A percentile compares a stretch with the other conserved stretches of the same genome.
phyloP scores from a whole-genome alignment of 441 rosid genomes.

The Isatis lusitanica region DNA sequence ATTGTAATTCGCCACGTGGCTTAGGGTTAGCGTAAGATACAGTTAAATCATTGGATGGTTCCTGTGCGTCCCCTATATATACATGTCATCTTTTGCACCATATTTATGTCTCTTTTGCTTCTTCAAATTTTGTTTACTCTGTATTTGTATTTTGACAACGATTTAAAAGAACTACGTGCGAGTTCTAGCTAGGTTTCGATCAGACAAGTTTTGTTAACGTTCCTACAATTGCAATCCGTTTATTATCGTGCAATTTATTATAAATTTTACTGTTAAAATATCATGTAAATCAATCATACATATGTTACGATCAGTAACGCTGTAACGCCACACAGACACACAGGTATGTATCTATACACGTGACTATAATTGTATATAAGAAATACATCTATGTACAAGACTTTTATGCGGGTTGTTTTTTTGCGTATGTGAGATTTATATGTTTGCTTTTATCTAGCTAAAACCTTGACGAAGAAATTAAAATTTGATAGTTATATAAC shows the following conservation, averaged over 20 bases:
- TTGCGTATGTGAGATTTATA: not conserved
- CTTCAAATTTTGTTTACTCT: not conserved
- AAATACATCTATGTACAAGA: not conserved
- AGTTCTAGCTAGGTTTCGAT: slow-evolving; percentile 1
- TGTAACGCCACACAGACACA: not conserved
- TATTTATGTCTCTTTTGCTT: slow-evolving; percentile 7
- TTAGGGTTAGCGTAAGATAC: slow-evolving; percentile 40
- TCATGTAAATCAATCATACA: slow-evolving; percentile 3
- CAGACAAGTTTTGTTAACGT: not conserved
- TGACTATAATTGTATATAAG: not conserved
- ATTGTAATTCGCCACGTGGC: slow-evolving; percentile 53
- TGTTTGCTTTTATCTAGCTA: not conserved
- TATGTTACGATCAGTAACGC: slow-evolving; percentile 1
- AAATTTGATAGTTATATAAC: not conserved
- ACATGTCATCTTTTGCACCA: slow-evolving; percentile 22
- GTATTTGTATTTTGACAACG: not conserved
- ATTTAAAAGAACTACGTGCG: not conserved
- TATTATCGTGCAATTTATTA: not conserved
- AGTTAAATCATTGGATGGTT: slow-evolving; percentile 32
- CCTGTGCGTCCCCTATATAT: slow-evolving; percentile 17
- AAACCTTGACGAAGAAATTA: not conserved
- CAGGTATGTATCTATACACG: not conserved
- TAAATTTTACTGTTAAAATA: not conserved
- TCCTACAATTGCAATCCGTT: not conserved
- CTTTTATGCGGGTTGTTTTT: not conserved